Percentiles rank a stretch among this genome's conserved stretches.
Conservation (phyloP, 768 basidiomycete species). For the Podaxis sp. region DNA sequence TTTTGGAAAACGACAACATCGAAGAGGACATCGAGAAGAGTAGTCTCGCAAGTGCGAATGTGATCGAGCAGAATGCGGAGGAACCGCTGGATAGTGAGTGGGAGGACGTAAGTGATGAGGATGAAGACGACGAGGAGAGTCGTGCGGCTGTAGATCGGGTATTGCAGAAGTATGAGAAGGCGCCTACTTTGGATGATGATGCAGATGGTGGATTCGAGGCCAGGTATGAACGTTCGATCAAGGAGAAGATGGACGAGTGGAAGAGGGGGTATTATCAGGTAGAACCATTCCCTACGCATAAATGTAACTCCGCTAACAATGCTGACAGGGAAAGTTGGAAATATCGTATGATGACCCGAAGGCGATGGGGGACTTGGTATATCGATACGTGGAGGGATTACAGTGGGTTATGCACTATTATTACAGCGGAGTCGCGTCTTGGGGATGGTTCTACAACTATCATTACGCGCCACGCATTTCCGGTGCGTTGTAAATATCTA, state of each 20-base stretch:
- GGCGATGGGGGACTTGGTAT: conserved; percentile 66
- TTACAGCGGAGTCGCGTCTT: conserved; percentile 93
- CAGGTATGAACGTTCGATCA: conserved; percentile 64
- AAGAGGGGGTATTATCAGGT: conserved; percentile 89
- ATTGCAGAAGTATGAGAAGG: conserved; percentile 83
- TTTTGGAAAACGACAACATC: conserved; percentile 27
- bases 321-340: conserved; percentile 76
- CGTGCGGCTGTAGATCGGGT: conserved; percentile 75
- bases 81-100: conserved; percentile 38
- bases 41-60: conserved; percentile 17
- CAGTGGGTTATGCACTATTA: conserved; percentile 99
- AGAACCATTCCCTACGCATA: conserved; percentile 12
- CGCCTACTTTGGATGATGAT: conserved; percentile 68
- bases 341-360: conserved; percentile 70
- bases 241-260: conserved; percentile 90
- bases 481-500: conserved; percentile 42
- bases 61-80: conserved; percentile 28
- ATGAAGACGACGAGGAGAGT: conserved; percentile 69
- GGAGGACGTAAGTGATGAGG: conserved; percentile 47
- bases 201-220: conserved; percentile 76
- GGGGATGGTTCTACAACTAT: conserved; percentile 99
- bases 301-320: neutral
- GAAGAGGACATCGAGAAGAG: conserved; percentile 24
- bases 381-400: conserved; percentile 85
- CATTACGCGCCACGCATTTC: conserved; percentile 97